Base-by-base conservation (phyloP, 1,284 basidiomycete species). In the Moesziomyces sp. region DNA sequence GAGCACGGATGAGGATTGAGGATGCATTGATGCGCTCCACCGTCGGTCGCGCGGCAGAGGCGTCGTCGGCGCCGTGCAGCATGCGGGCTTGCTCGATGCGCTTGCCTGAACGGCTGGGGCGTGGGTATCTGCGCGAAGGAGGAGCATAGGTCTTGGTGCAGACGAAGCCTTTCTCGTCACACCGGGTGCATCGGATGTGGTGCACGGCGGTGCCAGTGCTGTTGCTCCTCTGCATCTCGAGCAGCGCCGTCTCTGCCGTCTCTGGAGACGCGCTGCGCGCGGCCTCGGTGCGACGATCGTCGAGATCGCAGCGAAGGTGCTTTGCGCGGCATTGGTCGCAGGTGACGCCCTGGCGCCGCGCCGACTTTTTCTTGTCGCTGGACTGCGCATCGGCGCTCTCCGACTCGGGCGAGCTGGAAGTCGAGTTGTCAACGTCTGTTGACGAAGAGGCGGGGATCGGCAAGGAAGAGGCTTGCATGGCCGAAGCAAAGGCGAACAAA, bases 11-110 rank as follows among this genome's bases (percentile, higher is more conserved):
- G 28, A 73, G 24, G 49, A 73, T 66, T 44, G 50, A 59, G n/a
- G 69, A 58, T 3, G 63, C 56, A 19, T 73, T 73, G 59, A 64
- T 73, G 49, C 69, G 69, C 9, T 62, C 56, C 1, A 53, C 52
- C 14, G 52, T 24, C 1, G 56, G 34, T 21, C n/a, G 59, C 9
- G 45, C 38, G 26, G 45, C 42, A 38, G 58, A 24, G 5, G 46
- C 23, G 23, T 62, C 51, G 8, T n/a, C 35, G 16, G 69, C 67
- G 44, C 80, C 81, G 48, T 83, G 81, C 18, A 83, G 60, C 57
- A 70, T 56, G n/a, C 78, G 72, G 1, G 80, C 80, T 45, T 82
- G 75, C 59, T 83, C 81, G 52, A 83, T 83, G 13, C 81, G 70
- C 57, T 79, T 82, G 6, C 81, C 81, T 1, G 80, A 80, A 7